Evolutionary conservation across 106 monocot species (phyloP), one percentile per base, ranked within the genome.

Genomic region (Platanthera zijinensis): DNA sequence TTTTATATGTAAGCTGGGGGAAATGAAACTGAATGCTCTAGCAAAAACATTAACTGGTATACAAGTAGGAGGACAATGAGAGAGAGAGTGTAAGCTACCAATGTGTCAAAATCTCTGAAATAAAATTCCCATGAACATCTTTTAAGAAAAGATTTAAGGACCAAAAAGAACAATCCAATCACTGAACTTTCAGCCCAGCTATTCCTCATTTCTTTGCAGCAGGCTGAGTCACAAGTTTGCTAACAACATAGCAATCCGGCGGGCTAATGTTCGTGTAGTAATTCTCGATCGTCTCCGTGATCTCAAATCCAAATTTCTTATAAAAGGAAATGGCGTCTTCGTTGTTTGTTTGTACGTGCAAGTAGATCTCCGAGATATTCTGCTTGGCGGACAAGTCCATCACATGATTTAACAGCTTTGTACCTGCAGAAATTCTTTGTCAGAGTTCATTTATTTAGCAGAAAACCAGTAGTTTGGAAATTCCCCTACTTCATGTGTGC

Each of bases 261-360:
- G 96, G 96, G 39, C 79, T 86, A 48, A 96, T 96, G 74, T 96
- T 91, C 59, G 80, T 81, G 50, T 96, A 96, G 57, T 96, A 96
- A 71, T 96, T 96, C 50, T 91, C 75, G 8, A 96, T 96, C 21
- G 91, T 96, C 19, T 93, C 89, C 4, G 89, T 91, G 73, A 96
- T 86, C 63, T 91, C 93, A 73, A 96, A 96, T 3, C 96, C 93
- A 77, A 89, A 96, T 84, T 96, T 96, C 86, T 91, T 96, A 46
- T 96, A 93, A 77, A 96, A 96, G 50, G 75, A 17, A 51, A 96
- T 93, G 52, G 96, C 96, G 28, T 93, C 96, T 8, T 93, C 93
- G 10, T 96, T 93, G 81, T 89, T 96, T 67, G 96, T 96, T 87
- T 96, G 93, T 15, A 93, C 96, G 51, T 96, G 96, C 77, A 96